Base-by-base conservation (phyloP, 768 basidiomycete species). In the Mycena polygramma region DNA sequence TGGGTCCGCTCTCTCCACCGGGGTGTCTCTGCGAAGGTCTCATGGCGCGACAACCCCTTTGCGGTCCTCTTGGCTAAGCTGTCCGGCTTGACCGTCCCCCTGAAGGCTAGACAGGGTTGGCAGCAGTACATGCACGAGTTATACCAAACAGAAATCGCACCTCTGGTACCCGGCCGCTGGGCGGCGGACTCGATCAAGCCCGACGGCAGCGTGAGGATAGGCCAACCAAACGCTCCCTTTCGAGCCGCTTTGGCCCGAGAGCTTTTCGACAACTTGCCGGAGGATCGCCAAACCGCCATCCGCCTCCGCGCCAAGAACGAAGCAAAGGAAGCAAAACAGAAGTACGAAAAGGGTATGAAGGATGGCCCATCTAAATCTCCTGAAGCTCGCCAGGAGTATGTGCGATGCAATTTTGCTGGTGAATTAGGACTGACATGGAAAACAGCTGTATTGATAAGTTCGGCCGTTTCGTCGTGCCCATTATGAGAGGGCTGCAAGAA, bases 121-220 rank as follows among this genome's bases (percentile, higher is more conserved):
- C 68, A 69, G 49, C 68, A 69, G 26, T 69, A 52, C 26, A 58
- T 63, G 61, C 61, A 30, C 1, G 68, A 69, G 36, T 22, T 8
- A 14, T 55, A 55, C 30, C 24, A n/a, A 19, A 20, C 35, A 26
- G 15, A 22, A 19, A 63, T 63, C 26, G 54, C 36, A 2, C 35
- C 36, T 2, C 26, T 49, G 8, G 68, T 63, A 8, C 14, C 20
- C 7, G 61, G 20, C 20, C 55, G 51, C 37, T 57, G 61, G 68
- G 15, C 45, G 7, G 61, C 43, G 22, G 5, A 26, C 4, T 24
- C 35, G 2, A 48, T 36, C 24, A 15, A 36, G 1, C 1, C 36
- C 11, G 62, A 69, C 37, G 55, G 55, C 24, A 22, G 24, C 19
- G 19, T 37, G 2, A 43, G 14, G 7, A 57, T 17, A 4, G 35